Base-by-base conservation (phyloP, 2,329 filamentous ascomycete genomes). In the Alternaria conjuncta region DNA sequence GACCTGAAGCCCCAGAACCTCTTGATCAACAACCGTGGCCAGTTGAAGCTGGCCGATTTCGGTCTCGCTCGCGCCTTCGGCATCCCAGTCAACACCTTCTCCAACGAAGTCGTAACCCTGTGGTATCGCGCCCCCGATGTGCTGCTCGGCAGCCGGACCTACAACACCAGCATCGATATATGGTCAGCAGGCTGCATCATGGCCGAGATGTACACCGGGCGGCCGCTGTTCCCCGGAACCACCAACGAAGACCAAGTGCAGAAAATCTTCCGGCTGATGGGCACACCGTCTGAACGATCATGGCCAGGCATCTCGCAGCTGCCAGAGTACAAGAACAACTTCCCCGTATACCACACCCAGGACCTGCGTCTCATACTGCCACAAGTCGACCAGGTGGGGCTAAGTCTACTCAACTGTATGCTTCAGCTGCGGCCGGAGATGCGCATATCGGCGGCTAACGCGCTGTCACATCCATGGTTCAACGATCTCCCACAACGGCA, bases 151-250 rank as follows among this genome's bases (percentile, higher is more conserved):
- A 96, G 92, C 74, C 86, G 96, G 69, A 98, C 96, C 21, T 99
- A 99, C 84, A 99, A 97, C 82, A 99, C 96, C n/a, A 97, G 93
- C 82, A 98, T 99, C 80, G 96, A 99, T 77, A 98, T 99, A 78
- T 99, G 96, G 96, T 97, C 93, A 7, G 96, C 96, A 7, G 96
- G 96, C 60, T 99, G 96, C 81, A 99, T 99, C 85, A 98, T 99
- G 96, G 96, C 96, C 10, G 96, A 99, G 82, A 97, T 99, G 94
- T 98, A 96, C 81, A 97, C 95, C 0, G 96, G 96, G 5, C 88
- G 96, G 18, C 96, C 96, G 0, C 87, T 99, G 7, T 99, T 99
- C 83, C 96, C 96, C 0, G 96, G 96, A 62, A 99, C 96, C 2
- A 97, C 96, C 41, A 99, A 99, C 79, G 96, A 99, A 81, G 96